These are phyloP conservation scores for Chlamydomonas sphaeroides DNA, from an alignment of 139 green algal genomes.

Conservation along the genomic window DNA sequence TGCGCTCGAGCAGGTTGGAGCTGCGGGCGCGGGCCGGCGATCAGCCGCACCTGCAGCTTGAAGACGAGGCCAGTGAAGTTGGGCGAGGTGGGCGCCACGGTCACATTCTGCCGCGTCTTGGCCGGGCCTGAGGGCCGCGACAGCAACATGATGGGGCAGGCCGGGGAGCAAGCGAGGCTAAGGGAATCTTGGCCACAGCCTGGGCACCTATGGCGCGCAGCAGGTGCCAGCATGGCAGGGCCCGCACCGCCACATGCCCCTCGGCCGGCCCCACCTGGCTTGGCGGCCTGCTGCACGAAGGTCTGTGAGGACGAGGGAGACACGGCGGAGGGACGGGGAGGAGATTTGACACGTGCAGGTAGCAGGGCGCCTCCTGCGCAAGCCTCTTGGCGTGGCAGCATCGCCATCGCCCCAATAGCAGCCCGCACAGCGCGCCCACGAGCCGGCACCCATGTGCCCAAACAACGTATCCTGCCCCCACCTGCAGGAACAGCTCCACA, in stretches of 20 bases:
- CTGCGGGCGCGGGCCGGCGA: too few relatives aligned
- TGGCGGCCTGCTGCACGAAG: slow-evolving; percentile 56
- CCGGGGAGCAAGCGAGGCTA: too few relatives aligned
- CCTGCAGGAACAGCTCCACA: slow-evolving; percentile 82
- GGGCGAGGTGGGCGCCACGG: slow-evolving; percentile 49
- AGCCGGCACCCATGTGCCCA: too few relatives aligned
- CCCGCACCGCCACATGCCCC: too few relatives aligned
- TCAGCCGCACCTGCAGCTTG: slow-evolving; percentile 72
- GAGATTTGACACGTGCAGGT: background rate
- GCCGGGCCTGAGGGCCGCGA: background rate
- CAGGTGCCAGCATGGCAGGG: background rate
- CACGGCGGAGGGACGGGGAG: slow-evolving; percentile 6
- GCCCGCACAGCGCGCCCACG: background rate
- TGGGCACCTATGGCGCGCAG: too few relatives aligned
- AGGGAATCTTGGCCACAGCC: too few relatives aligned
- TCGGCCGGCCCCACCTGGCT: too few relatives aligned
- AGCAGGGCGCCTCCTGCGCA: too few relatives aligned
- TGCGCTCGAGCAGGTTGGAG: too few relatives aligned
- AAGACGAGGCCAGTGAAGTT: slow-evolving; percentile 81
- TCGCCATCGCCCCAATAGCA: too few relatives aligned
- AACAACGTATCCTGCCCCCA: background rate
- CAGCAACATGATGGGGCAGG: background rate
- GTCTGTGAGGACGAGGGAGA: slow-evolving; percentile 48
- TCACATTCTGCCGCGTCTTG: slow-evolving; percentile 40
- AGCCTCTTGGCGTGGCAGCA: too few relatives aligned